Evolutionary conservation across 306 rosid genomes (phyloP), one percentile per base, ranked within the genome.

Genomic region (Carpinus viminea): DNA sequence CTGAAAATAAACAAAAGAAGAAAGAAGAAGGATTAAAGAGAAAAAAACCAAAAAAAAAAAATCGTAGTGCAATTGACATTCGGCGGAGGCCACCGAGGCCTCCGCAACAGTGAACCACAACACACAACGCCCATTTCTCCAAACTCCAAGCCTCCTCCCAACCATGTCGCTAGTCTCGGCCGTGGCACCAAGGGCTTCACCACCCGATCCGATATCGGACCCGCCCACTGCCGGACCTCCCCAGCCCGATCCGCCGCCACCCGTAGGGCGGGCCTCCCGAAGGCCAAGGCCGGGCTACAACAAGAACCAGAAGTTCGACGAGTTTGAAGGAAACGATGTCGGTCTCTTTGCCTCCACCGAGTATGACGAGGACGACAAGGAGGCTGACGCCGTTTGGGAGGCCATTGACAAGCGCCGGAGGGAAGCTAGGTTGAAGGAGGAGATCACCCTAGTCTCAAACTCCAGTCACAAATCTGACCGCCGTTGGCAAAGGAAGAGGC

Each of bases 131-230:
- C n/a, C n/a, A n/a, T n/a, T n/a, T n/a, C n/a, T n/a, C n/a, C n/a
- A n/a, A 86, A 87, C 66, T 91, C 97, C 31, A 93, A 93, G 74
- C 98, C 98, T 15, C 98, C 97, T 18, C 64, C 98, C 0, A 91
- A 93, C 56, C 91, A 93, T 68, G 98, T 93, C 7, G 97, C 96
- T 5, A 96, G 98, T 5, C 87, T 93, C 17, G 98, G 98, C 2
- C 97, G 98, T 83, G 98, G 98, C 9, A 97, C 98, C 8, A 93
- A 97, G 7, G 97, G 98, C 0, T 93, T 93, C 78, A 93, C 98
- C 15, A 91, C 98, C 3, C 81, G 97, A 9, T 91, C 97, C 8
- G 98, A 93, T 77, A 93, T 93, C 15, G 97, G 97, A 2, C 93
- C 98, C 0, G 98, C 97, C 3, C 87, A 97, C 0, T 1, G 97